Percentiles rank a stretch among this genome's conserved stretches.
Evolutionary conservation across 495 filamentous ascomycete genomes (phyloP).

Genomic region (Xylona heveae): DNA sequence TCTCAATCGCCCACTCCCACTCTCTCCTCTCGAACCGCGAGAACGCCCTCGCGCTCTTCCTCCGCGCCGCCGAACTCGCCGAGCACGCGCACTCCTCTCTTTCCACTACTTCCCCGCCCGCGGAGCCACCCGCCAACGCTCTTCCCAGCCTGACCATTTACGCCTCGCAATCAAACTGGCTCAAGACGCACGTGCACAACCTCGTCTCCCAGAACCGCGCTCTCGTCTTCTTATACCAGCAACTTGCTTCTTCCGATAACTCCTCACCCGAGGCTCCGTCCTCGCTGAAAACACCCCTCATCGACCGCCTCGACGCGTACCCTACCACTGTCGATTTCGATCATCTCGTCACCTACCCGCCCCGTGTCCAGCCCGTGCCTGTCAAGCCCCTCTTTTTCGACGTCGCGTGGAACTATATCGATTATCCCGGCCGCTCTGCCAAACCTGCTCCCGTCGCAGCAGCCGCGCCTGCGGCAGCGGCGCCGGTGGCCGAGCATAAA

Average conservation of each 20-base stretch:
- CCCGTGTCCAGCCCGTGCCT: conserved; percentile 58
- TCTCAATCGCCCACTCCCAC: conserved; percentile 74
- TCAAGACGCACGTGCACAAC: conserved; percentile 37
- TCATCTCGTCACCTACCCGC: conserved; percentile 74
- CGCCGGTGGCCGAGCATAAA: conserved; percentile 12
- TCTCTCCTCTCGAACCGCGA: conserved; percentile 44
- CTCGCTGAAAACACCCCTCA: conserved; percentile 27
- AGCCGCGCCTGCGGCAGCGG: conserved; percentile 9
- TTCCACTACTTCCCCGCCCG: conserved; percentile 12
- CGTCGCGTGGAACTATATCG: conserved; percentile 94
- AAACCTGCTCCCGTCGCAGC: conserved; percentile 8
- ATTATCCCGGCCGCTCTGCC: conserved; percentile 52
- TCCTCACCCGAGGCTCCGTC: conserved; percentile 12
- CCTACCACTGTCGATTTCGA: conserved; percentile 41
- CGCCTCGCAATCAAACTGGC: conserved; percentile 26
- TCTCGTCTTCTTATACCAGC: conserved; percentile 54
- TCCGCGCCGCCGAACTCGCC: conserved; percentile 39
- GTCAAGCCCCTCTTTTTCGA: conserved; percentile 95
- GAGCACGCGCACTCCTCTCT: conserved; percentile 18
- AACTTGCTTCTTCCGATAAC: conserved; percentile 14
- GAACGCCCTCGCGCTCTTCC: conserved; percentile 68
- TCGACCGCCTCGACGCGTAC: conserved; percentile 56
- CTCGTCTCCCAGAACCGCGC: conserved; percentile 60
- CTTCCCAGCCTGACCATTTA: conserved; percentile 42
- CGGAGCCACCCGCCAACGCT: conserved; percentile 21